A percentile compares a stretch with the other conserved stretches of the same genome.
These are phyloP conservation scores for Diaporthe sp. DNA, from an alignment of 2,329 filamentous ascomycete species.

Conservation along the genomic window DNA sequence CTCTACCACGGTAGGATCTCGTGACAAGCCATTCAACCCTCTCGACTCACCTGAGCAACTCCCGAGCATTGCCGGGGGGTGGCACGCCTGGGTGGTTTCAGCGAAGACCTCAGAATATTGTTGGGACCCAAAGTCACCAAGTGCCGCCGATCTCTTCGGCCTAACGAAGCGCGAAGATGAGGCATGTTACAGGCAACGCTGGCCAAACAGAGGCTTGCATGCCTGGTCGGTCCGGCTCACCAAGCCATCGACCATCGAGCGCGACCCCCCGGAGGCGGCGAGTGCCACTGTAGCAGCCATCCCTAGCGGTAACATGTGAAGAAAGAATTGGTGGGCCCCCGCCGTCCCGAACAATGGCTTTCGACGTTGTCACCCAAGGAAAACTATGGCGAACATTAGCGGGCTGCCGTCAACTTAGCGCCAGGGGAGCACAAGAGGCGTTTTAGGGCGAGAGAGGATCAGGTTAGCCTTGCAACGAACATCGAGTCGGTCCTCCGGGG, in stretches of 20 bases:
- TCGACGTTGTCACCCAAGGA: slow-evolving; percentile 13
- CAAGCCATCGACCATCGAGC: slow-evolving; percentile 2
- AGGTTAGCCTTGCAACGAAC: slow-evolving; percentile 9
- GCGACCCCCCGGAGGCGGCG: not conserved
- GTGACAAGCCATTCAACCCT: not conserved
- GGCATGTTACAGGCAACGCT: not conserved
- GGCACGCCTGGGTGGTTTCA: not conserved
- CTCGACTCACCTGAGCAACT: not conserved
- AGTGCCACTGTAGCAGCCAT: not conserved
- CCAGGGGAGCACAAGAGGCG: slow-evolving; percentile 9
- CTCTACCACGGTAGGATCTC: not conserved
- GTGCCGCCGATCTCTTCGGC: slow-evolving; percentile 13
- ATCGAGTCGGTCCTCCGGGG: not conserved
- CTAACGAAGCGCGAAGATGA: slow-evolving; percentile 2
- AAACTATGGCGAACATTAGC: slow-evolving; percentile 21
- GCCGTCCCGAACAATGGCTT: slow-evolving; percentile 12
- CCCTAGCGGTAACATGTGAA: slow-evolving; percentile 2
- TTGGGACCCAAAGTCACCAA: slow-evolving; percentile 2
- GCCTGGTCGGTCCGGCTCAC: slow-evolving; percentile 2
- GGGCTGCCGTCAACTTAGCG: slow-evolving; percentile 17
- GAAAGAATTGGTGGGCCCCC: not conserved
- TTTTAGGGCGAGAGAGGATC: slow-evolving; percentile 2
- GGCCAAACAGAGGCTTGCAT: not conserved
- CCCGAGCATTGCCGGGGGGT: not conserved
- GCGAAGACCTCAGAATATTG: not conserved